Percentiles rank a stretch among this genome's conserved stretches.
These are phyloP conservation scores for Phytophthora macrochlamydospora DNA, from an alignment of 352 stramenopile genomes.

Conservation along the genomic window DNA sequence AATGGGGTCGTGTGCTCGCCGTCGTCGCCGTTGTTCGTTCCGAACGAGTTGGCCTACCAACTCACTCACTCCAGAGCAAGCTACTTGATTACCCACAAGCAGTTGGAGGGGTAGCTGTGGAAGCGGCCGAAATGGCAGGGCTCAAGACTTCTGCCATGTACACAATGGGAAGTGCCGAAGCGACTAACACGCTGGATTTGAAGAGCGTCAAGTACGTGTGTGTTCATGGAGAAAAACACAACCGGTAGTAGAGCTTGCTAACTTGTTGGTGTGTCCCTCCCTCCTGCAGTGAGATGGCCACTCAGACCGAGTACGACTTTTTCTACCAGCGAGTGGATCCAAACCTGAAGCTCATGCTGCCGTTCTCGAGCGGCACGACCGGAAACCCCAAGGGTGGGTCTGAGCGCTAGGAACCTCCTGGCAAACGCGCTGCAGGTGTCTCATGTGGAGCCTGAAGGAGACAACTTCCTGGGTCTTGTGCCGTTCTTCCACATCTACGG, in stretches of 20 bases:
- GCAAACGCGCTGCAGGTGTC: conserved; percentile 89
- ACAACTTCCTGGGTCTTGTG: conserved; percentile 67
- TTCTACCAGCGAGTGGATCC: conserved; percentile 61
- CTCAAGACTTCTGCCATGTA: conserved; percentile 41
- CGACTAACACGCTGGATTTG: conserved; percentile 15
- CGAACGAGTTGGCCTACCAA: conserved; percentile 46
- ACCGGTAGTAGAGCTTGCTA: background rate
- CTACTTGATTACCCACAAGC: conserved; percentile 46
- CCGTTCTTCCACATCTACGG: conserved; percentile 98
- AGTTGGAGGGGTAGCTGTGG: conserved; percentile 33
- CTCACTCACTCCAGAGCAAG: conserved; percentile 44
- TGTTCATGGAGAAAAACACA: background rate
- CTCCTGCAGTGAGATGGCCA: conserved; percentile 35
- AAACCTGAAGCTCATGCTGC: conserved; percentile 63
- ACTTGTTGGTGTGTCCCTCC: background rate
- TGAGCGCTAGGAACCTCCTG: conserved; percentile 91
- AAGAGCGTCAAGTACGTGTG: conserved; percentile 45
- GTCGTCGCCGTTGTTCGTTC: conserved; percentile 48
- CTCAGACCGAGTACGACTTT: conserved; percentile 44
- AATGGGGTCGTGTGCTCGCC: conserved; percentile 51
- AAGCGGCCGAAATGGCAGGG: conserved; percentile 30
- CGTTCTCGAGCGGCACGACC: conserved; percentile 94
- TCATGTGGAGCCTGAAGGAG: conserved; percentile 62
- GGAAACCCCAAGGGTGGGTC: conserved; percentile 81
- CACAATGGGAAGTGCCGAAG: conserved; percentile 34